These are phyloP conservation scores for Candida sanyaensis DNA, from an alignment of 1,139 yeast species.

Conservation along the genomic window DNA sequence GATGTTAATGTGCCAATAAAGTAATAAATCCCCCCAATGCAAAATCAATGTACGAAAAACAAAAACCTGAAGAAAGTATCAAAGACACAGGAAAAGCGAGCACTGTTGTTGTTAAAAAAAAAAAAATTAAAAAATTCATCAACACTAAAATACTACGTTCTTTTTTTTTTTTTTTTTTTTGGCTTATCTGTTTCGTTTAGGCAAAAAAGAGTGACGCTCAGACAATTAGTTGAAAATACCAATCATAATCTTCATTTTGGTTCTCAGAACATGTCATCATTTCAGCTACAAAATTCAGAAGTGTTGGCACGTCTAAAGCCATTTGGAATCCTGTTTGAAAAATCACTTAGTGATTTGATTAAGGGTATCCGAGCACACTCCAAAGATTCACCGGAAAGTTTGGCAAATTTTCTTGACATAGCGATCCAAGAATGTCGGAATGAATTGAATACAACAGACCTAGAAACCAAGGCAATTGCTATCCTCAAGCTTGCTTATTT, in stretches of 20 bases:
- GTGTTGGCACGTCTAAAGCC: constrained; percentile 80
- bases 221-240: too few species aligned
- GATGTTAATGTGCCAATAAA: too few species aligned
- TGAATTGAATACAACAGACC: constrained; percentile 77
- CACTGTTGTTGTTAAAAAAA: too few species aligned
- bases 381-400: constrained; percentile 74
- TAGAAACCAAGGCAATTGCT: constrained; percentile 89
- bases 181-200: too few species aligned
- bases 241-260: not conserved
- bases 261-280: constrained; percentile 25
- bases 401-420: constrained; percentile 64
- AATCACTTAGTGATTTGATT: constrained; percentile 82
- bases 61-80: too few species aligned
- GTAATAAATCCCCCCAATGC: too few species aligned
- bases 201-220: too few species aligned
- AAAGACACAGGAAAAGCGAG: too few species aligned
- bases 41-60: too few species aligned
- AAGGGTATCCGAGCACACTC: constrained; percentile 80
- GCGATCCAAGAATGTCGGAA: constrained; percentile 84
- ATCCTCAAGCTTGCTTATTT: constrained; percentile 83
- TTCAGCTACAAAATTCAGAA: constrained; percentile 51
- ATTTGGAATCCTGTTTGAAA: constrained; percentile 79
- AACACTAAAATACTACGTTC: too few species aligned
- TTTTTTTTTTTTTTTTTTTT: too few species aligned
- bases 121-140: too few species aligned